Conservation (phyloP, 768 basidiomycete genomes). For the Serendipita sp. region DNA sequence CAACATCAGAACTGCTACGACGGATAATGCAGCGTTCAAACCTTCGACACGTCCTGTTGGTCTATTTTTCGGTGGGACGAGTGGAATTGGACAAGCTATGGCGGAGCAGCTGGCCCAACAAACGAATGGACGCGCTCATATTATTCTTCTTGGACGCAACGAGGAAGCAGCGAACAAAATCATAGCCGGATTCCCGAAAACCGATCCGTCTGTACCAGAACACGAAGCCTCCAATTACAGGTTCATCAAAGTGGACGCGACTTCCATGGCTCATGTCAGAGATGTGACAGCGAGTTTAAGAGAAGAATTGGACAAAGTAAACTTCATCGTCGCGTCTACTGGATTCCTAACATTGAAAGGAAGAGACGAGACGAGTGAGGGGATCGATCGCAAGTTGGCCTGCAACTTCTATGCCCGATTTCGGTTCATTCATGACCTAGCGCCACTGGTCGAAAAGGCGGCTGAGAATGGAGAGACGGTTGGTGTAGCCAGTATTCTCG, state of each 20-base stretch:
- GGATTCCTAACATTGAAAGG: slow-evolving; percentile 28
- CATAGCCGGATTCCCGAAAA: slow-evolving; percentile 10
- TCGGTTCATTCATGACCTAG: slow-evolving; percentile 32
- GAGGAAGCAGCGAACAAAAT: slow-evolving; percentile 10
- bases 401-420: slow-evolving; percentile 38
- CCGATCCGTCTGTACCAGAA: slow-evolving; percentile 9
- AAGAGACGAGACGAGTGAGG: too few relatives aligned
- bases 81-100: slow-evolving; percentile 28
- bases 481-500: slow-evolving; percentile 23
- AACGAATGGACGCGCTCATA: slow-evolving; percentile 12
- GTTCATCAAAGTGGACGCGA: slow-evolving; percentile 38
- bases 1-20: slow-evolving; percentile 18
- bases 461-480: too few relatives aligned
- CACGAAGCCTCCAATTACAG: slow-evolving; percentile 20
- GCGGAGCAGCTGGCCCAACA: slow-evolving; percentile 7
- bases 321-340: slow-evolving; percentile 35
- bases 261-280: slow-evolving; percentile 35
- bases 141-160: slow-evolving; percentile 13
- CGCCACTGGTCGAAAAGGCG: too few relatives aligned
- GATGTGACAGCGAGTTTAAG: slow-evolving; percentile 18
- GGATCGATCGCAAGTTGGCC: slow-evolving; percentile 16
- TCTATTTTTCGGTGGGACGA: slow-evolving; percentile 22
- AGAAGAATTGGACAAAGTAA: slow-evolving; percentile 29
- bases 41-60: slow-evolving; percentile 18
- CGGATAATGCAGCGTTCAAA: slow-evolving; percentile 17